Evolutionary conservation across 2,329 filamentous ascomycete genomes (phyloP), one percentile per base, ranked within the genome.

Genomic region (Sarocladium brachiariae): DNA sequence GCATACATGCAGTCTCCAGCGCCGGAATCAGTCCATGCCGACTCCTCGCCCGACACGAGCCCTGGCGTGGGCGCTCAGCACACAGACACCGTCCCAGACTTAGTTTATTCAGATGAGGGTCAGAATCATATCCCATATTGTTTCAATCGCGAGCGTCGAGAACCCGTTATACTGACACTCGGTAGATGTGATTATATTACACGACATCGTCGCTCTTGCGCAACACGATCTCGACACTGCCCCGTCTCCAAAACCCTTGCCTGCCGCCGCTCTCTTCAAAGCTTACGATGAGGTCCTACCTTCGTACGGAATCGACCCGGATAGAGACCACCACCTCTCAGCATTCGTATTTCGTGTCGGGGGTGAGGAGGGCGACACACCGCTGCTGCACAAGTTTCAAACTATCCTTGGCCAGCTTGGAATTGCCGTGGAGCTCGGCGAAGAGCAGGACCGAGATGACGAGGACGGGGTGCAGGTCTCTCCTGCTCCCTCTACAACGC

Each of bases 261-360:
- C 87, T 3, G 89, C 86, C 52, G 83, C 83, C 61, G 88, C 89
- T 9, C 77, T 96, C 16, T 95, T 95, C 67, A 76, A 78, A 50
- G 88, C 89, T 25, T 95, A 95, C 63, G 86, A 93, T 61, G 75
- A 80, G 51, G 76, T 91, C 37, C 77, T 95, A n/a, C 80, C 79
- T 4, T 73, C 81, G 56, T 73, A 87, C 70, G 85, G 82, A 50
- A 72, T 89, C 56, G 77, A 88, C 53, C 76, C 81, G n/a, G 83
- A 87, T 59, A 76, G 86, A 57, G 87, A 91, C 60, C 82, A 83
- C 58, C 81, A 86, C 57, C 84, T 90, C 60, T 83, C 89, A 56
- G 81, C 85, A 55, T 83, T 95, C 59, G 70, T 96, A 51, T 88
- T 93, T 64, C 84, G 84, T 59, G 81, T 96, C 63, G 86, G 87